Conservation (phyloP, 1,139 yeast genomes). For the Nadsonia starkeyi-henricii region DNA sequence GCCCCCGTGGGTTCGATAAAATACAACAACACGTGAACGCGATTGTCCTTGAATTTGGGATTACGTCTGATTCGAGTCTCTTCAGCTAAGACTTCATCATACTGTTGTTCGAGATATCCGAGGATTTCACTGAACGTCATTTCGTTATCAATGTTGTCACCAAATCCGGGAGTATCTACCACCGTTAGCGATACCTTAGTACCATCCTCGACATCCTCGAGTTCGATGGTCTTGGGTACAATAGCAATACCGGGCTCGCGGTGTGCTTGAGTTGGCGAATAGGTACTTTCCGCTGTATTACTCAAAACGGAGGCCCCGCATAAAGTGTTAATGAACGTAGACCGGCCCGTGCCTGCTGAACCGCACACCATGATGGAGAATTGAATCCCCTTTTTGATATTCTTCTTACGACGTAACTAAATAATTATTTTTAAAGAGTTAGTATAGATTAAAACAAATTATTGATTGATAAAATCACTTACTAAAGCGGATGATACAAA, state of each 20-base stretch:
- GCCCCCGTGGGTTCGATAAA: constrained; percentile 63
- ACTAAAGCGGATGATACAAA: background rate
- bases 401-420: constrained; percentile 45
- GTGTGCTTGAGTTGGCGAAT: constrained; percentile 33
- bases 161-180: constrained; percentile 78
- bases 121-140: constrained; percentile 60
- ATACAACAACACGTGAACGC: constrained; percentile 57
- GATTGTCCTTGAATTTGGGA: constrained; percentile 57
- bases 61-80: constrained; percentile 83
- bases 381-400: constrained; percentile 69
- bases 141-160: constrained; percentile 52
- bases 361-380: constrained; percentile 71
- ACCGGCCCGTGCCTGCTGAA: constrained; percentile 59
- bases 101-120: constrained; percentile 68
- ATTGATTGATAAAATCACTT: background rate
- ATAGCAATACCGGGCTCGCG: constrained; percentile 37
- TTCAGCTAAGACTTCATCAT: constrained; percentile 80
- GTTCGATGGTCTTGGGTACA: constrained; percentile 33
- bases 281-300: constrained; percentile 17
- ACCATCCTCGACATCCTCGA: constrained; percentile 22
- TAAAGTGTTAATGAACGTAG: constrained; percentile 65
- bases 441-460: no score
- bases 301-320: constrained; percentile 73
- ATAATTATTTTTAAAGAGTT: background rate
- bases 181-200: constrained; percentile 31